A percentile compares a stretch with the other conserved stretches of the same genome.
These are phyloP conservation scores for Phanerochaete sordida DNA, from an alignment of 768 basidiomycete species.

Conservation along the genomic window DNA sequence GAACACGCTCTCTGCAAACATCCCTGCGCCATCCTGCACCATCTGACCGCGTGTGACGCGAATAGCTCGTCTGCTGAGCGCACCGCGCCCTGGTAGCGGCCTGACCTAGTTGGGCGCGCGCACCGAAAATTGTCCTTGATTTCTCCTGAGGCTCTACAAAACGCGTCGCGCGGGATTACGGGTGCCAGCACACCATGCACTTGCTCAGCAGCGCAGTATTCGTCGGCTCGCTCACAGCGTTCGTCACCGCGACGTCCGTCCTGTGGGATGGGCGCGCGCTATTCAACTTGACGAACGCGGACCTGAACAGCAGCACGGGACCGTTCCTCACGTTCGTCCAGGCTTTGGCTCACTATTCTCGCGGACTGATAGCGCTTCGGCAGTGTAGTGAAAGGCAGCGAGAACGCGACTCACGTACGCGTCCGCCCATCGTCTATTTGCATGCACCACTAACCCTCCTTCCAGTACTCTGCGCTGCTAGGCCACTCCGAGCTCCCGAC, in stretches of 20 bases:
- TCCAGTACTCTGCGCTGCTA: conserved; percentile 45
- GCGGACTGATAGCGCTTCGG: not conserved
- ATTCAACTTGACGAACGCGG: conserved; percentile 36
- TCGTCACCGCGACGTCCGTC: conserved; percentile 28
- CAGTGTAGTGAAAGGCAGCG: conserved; percentile 53
- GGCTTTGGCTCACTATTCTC: too few species aligned
- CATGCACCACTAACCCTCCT: not conserved
- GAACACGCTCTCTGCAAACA: not conserved
- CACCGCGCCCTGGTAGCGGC: not conserved
- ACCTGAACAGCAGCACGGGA: conserved; percentile 44
- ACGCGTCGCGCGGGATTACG: not conserved
- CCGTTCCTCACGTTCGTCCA: conserved; percentile 52
- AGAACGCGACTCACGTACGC: conserved; percentile 47
- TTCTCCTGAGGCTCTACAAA: conserved; percentile 3
- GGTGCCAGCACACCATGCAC: not conserved
- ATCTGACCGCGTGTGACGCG: not conserved
- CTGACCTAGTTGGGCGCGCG: not conserved
- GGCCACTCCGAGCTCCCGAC: conserved; percentile 38
- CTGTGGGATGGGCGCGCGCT: conserved; percentile 56
- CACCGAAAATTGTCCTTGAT: conserved; percentile 12
- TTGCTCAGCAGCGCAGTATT: not conserved
- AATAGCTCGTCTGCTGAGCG: not conserved
- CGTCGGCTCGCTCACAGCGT: not conserved
- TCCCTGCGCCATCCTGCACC: not conserved
- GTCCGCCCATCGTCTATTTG: not conserved